Percentiles rank a stretch among this genome's conserved stretches.
phyloP scores from a whole-genome alignment of 345 rosid genomes.

The Linum tenue region DNA sequence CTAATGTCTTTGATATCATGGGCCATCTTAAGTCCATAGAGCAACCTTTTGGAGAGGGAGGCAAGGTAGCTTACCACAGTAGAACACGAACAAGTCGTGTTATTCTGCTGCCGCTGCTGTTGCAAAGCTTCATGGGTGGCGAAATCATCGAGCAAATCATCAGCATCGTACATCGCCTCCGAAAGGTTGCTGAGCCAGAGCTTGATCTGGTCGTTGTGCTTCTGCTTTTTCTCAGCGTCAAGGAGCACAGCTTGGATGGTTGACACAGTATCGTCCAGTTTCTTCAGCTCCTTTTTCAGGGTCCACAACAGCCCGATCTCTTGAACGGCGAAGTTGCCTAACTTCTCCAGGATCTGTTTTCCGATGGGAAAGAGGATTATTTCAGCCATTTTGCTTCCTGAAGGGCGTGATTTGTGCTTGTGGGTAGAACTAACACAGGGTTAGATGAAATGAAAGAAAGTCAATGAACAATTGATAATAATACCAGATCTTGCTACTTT shows the following conservation, averaged over 20 bases:
- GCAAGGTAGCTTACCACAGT: slow-evolving; percentile 3
- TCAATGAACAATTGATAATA: too few species aligned
- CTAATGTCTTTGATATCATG: slow-evolving; percentile 5
- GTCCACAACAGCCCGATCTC: background rate
- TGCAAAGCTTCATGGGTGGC: background rate
- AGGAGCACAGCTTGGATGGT: slow-evolving; percentile 1
- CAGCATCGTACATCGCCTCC: background rate
- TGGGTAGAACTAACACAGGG: too few species aligned
- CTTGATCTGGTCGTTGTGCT: background rate
- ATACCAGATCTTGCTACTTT: too few species aligned
- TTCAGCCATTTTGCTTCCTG: too few species aligned
- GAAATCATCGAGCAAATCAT: slow-evolving; percentile 3
- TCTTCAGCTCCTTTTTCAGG: background rate
- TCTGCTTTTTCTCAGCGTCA: slow-evolving; percentile 8
- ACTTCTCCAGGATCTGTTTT: too few species aligned
- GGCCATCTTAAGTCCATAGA: slow-evolving; percentile 4
- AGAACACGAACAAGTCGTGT: too few species aligned
- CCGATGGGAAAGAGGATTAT: too few species aligned
- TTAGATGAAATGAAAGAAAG: too few species aligned
- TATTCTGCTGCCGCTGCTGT: too few species aligned
- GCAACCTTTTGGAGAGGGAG: background rate
- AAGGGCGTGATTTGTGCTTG: too few species aligned
- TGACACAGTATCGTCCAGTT: background rate
- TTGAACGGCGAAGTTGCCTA: background rate
- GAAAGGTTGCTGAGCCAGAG: too few species aligned